phyloP scores from a whole-genome alignment of 2,329 filamentous ascomycete genomes.

The Monilinia polystroma region DNA sequence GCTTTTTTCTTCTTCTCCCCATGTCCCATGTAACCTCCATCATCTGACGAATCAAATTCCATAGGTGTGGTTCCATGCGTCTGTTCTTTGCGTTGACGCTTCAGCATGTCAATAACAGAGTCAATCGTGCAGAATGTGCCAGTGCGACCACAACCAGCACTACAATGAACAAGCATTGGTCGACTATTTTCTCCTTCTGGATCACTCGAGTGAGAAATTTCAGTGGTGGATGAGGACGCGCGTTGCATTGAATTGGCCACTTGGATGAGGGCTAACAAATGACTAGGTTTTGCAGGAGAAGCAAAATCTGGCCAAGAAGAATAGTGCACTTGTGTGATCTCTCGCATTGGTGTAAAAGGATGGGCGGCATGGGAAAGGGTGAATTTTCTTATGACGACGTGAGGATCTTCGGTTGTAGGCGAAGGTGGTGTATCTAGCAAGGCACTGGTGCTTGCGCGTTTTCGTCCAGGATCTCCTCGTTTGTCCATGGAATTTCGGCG shows the following conservation, averaged over 20 bases:
- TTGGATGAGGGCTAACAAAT: constrained; percentile 86
- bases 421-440: constrained; percentile 39
- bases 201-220: constrained; percentile 51
- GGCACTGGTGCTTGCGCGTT: constrained; percentile 56
- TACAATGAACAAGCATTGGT: constrained; percentile 91
- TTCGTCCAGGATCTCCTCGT: constrained; percentile 46
- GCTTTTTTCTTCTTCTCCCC: constrained; percentile 17
- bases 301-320: constrained; percentile 98
- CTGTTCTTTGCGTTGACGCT: constrained; percentile 64
- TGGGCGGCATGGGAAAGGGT: constrained; percentile 72
- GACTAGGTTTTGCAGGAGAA: constrained; percentile 81
- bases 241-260: constrained; percentile 75
- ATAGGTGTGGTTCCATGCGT: constrained; percentile 44
- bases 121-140: constrained; percentile 97
- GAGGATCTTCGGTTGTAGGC: constrained; percentile 58
- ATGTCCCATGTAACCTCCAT: constrained; percentile 34
- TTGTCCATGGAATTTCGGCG: constrained; percentile 44
- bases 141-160: constrained; percentile 90
- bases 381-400: constrained; percentile 84
- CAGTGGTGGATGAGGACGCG: constrained; percentile 40
- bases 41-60: constrained; percentile 38
- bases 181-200: constrained; percentile 57
- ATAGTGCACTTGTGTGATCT: constrained; percentile 94
- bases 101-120: constrained; percentile 93
- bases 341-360: constrained; percentile 82